Conservation (phyloP, 176 grass and related monocot genomes). For the Stipa capillata region DNA sequence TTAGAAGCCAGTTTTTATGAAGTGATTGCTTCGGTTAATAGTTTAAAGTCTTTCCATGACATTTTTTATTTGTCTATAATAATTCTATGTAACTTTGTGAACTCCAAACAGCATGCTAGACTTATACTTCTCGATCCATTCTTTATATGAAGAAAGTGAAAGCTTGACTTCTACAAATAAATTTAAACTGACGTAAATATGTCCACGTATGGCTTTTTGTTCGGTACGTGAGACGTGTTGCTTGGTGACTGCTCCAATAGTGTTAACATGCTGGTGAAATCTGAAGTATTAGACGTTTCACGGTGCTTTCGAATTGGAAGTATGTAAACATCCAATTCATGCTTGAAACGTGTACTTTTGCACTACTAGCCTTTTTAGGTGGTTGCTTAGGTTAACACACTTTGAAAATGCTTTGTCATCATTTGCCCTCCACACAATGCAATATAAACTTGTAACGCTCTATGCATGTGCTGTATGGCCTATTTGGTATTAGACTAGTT, state of each 20-base stretch:
- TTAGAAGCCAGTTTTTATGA: background rate
- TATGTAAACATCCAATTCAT: background rate
- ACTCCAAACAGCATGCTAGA: background rate
- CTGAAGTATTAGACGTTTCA: background rate
- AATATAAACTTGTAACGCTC: too few species aligned
- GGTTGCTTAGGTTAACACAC: slow-evolving; percentile 2
- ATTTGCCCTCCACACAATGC: background rate
- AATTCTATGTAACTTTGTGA: background rate
- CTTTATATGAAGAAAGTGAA: background rate
- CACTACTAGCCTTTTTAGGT: background rate
- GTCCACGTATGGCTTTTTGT: background rate
- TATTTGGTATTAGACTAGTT: too few species aligned
- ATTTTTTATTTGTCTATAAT: background rate
- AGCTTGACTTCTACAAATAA: background rate
- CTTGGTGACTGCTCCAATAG: background rate
- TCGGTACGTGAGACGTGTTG: background rate
- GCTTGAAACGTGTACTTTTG: background rate
- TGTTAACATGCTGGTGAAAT: background rate
- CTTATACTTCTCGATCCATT: background rate
- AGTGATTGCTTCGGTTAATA: background rate
- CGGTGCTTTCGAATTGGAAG: background rate
- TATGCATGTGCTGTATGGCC: too few species aligned
- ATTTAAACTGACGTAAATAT: background rate
- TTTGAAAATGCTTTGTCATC: slow-evolving; percentile 11
- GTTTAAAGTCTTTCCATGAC: background rate